Base-by-base conservation (phyloP, 371 early-diverging fungal genomes). In the Capillidium heterosporum region DNA sequence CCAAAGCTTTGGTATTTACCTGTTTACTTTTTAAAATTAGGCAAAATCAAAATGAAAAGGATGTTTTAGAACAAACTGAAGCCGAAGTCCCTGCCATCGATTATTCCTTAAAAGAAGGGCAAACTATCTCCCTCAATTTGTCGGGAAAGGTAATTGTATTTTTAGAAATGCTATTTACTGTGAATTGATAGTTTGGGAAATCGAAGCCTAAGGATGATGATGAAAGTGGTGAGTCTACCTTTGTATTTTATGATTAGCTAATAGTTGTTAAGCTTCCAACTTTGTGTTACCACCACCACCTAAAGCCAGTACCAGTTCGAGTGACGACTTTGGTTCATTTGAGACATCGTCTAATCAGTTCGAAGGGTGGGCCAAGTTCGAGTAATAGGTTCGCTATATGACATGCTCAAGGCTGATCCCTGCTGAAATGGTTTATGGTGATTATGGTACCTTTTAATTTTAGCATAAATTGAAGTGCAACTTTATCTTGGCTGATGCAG, bases 81-180 rank as follows among this genome's bases (percentile, higher is more conserved):
- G 41, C 4, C 19, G 39, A 31, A 19, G 23, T 39, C 32, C 87
- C 87, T 19, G 72, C 76, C 57, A 67, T 81, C 35, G 90, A 92
- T 65, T 89, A 83, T 63, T 81, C 82, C 57, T 66, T 85, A 48
- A 89, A 86, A 62, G 89, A 84, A 51, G 93, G 90, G 1, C 82
- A 89, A 64, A 87, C 83, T 1, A 84, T 92, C 53, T 80, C 70
- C 48, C 80, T 89, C 59, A 81, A 73, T 19, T 74, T 92, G 59
- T 84, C 64, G 10, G 63, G 67, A 19, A 56, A 56, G 28, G 56
- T 56, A 56, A n/a, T n/a, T 44, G 5, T 32, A 32, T 56, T 44
- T 2, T 19, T 44, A 17, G 8, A 0, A 7, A 5, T 44, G 5
- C 23, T 15, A 19, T 7, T 44, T 7, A 17, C 23, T 44, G 7